A percentile compares a stretch with the other conserved stretches of the same genome.
phyloP scores from a whole-genome alignment of 495 filamentous ascomycete species.

The Talaromyces wortmannii region DNA sequence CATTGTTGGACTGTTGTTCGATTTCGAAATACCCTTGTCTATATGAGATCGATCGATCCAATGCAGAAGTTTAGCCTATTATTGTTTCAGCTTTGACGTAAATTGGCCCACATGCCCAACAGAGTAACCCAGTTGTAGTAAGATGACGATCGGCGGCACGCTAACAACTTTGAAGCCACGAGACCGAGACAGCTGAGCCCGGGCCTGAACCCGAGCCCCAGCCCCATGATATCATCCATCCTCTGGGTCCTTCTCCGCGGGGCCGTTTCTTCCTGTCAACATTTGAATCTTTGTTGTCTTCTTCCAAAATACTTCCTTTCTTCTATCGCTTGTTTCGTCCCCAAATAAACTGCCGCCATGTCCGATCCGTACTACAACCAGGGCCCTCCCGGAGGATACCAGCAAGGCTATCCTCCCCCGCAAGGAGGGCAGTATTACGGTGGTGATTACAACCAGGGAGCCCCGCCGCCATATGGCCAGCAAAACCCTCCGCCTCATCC shows the following conservation, averaged over 20 bases:
- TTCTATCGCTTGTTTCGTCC: not conserved
- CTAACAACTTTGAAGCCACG: not conserved
- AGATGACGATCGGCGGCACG: too few relatives aligned
- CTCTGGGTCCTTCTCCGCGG: too few relatives aligned
- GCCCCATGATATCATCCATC: not conserved
- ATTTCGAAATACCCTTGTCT: constrained; percentile 3
- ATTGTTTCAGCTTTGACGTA: too few relatives aligned
- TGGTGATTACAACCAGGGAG: constrained; percentile 16
- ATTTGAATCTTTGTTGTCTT: not conserved
- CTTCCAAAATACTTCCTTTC: not conserved
- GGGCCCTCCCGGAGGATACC: constrained; percentile 6
- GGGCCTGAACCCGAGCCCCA: not conserved
- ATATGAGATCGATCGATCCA: not conserved
- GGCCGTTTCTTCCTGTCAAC: too few relatives aligned
- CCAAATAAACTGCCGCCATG: constrained; percentile 19
- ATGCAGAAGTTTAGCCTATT: not conserved
- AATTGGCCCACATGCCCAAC: too few relatives aligned
- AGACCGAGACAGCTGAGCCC: not conserved
- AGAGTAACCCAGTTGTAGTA: too few relatives aligned
- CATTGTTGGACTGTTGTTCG: not conserved
- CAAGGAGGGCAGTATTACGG: constrained; percentile 21
- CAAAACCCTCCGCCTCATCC: not conserved
- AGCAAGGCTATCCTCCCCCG: constrained; percentile 23
- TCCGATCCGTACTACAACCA: constrained; percentile 42
- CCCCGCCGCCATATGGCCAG: too few relatives aligned